Evolutionary conservation across 2,329 filamentous ascomycete species (phyloP), one percentile per base, ranked within the genome.

Genomic region (Sclerotinia glacialis): DNA sequence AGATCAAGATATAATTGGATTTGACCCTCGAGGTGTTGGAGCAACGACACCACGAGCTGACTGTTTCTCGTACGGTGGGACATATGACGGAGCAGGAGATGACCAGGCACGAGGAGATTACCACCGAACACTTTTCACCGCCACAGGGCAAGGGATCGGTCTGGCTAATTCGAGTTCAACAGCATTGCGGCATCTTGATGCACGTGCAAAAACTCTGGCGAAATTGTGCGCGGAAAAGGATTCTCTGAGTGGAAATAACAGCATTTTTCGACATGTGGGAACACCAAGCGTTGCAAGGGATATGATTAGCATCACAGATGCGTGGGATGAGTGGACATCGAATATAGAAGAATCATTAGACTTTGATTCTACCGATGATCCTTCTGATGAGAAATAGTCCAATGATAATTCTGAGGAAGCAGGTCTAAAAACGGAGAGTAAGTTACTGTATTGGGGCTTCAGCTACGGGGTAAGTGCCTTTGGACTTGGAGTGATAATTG

Each of bases 1-100:
- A 0, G 77, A 80, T 50, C 77, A 78, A 68, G 79, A 82, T 67
- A 72, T 83, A 26, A 77, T 84, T 58, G 79, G 80, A 1, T 83
- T 83, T 63, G 82, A 83, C 69, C 82, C 82, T 1, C 77, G 82
- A 23, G 81, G 81, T 75, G 78, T 85, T 31, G 82, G 83, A 5
- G 77, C 80, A 9, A 83, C 83, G 3, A 78, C 80, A 1, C 83
- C 83, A 4, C 75, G 81, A 26, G 75, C 83, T 18, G 81, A 84
- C 60, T 86, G 83, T 71, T 86, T 83, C 80, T 76, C 76, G 7
- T 60, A 74, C 79, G 71, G 75, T 82, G 62, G 65, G 9, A 46
- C 54, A 28, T 42, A 62, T 34, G 55, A 53, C 50, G 61, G 47
- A 18, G 26, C 54, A 12, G 67, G 69, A 11, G 71, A 73, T 49